Conservation (phyloP, 2,329 filamentous ascomycete genomes). For the Diaporthe destruens region DNA sequence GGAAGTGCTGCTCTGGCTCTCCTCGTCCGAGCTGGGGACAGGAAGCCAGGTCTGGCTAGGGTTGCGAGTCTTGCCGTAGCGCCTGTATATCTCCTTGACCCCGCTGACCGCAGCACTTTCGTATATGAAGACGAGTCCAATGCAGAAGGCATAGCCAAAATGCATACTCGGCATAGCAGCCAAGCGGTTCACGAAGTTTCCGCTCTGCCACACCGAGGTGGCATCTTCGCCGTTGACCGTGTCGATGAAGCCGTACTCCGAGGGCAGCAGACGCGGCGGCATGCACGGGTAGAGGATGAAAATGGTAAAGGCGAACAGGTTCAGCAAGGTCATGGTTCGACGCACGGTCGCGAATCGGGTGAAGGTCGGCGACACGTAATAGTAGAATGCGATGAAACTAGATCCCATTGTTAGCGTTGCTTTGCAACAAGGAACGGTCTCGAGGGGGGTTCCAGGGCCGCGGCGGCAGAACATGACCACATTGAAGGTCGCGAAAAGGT, state of each 20-base stretch:
- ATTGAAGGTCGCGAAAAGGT: too few relatives aligned
- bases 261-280: slow-evolving; percentile 68
- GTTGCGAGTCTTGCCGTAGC: slow-evolving; percentile 41
- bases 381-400: slow-evolving; percentile 74
- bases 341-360: slow-evolving; percentile 53
- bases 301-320: slow-evolving; percentile 67
- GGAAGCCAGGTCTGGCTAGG: slow-evolving; percentile 40
- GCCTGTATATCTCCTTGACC: slow-evolving; percentile 39
- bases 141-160: slow-evolving; percentile 68
- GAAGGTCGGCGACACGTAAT: slow-evolving; percentile 64
- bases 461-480: neutral
- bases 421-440: neutral
- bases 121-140: slow-evolving; percentile 66
- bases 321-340: slow-evolving; percentile 63
- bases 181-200: slow-evolving; percentile 69
- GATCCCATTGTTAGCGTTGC: slow-evolving; percentile 11
- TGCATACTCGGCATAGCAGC: slow-evolving; percentile 71
- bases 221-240: slow-evolving; percentile 64
- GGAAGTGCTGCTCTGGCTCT: slow-evolving; percentile 12
- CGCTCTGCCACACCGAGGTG: slow-evolving; percentile 66
- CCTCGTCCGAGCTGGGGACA: slow-evolving; percentile 36
- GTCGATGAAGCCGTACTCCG: slow-evolving; percentile 64
- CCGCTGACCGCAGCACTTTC: slow-evolving; percentile 54
- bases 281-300: slow-evolving; percentile 72
- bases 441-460: neutral